A percentile compares a stretch with the other conserved stretches of the same genome.
These are phyloP conservation scores for Nadsonia starkeyi-henricii DNA, from an alignment of 1,139 yeast genomes.

Conservation along the genomic window DNA sequence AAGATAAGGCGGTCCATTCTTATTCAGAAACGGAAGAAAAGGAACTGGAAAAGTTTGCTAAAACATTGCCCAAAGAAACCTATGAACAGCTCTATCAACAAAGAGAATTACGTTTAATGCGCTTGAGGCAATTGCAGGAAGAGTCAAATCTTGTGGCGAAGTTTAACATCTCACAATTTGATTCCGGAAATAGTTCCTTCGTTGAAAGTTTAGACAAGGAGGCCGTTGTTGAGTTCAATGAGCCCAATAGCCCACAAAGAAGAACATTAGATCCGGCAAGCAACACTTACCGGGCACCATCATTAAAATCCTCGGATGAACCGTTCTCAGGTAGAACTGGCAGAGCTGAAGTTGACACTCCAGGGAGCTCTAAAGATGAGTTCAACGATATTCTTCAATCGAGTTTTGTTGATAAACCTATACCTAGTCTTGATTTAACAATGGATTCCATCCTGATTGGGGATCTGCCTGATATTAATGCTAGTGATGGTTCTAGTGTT, in stretches of 20 bases:
- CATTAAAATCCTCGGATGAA: neutral
- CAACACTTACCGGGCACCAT: neutral
- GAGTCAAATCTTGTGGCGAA: conserved; percentile 21
- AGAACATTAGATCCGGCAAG: neutral
- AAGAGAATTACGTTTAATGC: conserved; percentile 15
- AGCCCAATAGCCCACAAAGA: no score
- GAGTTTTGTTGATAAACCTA: neutral
- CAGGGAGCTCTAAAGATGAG: neutral
- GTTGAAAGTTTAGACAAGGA: no score
- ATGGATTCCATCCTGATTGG: neutral
- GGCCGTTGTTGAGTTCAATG: no score
- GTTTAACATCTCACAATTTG: no score
- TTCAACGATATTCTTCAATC: neutral
- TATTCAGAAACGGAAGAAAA: conserved; percentile 5
- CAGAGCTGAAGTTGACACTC: no score
- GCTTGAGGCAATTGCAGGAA: conserved; percentile 20
- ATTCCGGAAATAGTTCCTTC: no score
- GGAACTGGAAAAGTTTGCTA: conserved; percentile 8
- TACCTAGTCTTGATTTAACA: neutral
- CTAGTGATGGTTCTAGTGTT: no score
- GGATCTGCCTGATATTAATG: no score
- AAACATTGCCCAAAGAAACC: conserved; percentile 9
- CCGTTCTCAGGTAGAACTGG: neutral
- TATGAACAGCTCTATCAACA: conserved; percentile 17
- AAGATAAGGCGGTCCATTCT: conserved; percentile 9